Evolutionary conservation across 495 filamentous ascomycete genomes (phyloP), one percentile per base, ranked within the genome.

Genomic region (Aspergillus nidulans): DNA sequence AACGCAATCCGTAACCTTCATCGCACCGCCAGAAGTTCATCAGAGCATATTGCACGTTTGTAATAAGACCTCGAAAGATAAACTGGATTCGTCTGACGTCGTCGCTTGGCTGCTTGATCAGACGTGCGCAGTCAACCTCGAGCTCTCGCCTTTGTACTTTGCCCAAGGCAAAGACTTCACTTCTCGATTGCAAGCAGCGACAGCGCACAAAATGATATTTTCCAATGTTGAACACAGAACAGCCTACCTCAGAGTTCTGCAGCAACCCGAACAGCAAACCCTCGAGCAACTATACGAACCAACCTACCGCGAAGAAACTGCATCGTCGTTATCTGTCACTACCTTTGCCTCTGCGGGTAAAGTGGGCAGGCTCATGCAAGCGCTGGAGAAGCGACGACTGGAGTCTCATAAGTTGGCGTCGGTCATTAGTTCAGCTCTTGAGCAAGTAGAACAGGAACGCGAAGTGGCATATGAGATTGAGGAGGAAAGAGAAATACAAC

Each of bases 1-100:
- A 78, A 80, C 5, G 66, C 71, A 65, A 71, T 88, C 13, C 81
- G 85, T 25, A 80, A 87, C 1, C 81, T 87, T 3, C 88, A 76
- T 59, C 68, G 79, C 46, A 73, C 82, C 10, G 85, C 89, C 60
- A 78, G 87, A 56, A 74, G 69, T 46, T 72, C 44, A 46, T 48
- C 83, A 4, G 69, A 78, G 6, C 71, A 83, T 28, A 78, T 83
- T 67, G 6, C 61, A 70, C 50, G 15, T 20, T 7, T 9, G 52
- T 4, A 16, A 32, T 30, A 64, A 63, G 39, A 36, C 16, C 0
- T 6, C 30, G 0, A 24, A 40, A 12, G 57, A 60, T 6, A 18
- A 1, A 1, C 77, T 39, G 2, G 32, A 36, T 52, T 81, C 79
- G 0, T 58, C 66, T 9, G 78, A 86, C 46, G 78, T 85, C 32